Base-by-base conservation (phyloP, 257 asterid species). In the Capsicum pubescens region DNA sequence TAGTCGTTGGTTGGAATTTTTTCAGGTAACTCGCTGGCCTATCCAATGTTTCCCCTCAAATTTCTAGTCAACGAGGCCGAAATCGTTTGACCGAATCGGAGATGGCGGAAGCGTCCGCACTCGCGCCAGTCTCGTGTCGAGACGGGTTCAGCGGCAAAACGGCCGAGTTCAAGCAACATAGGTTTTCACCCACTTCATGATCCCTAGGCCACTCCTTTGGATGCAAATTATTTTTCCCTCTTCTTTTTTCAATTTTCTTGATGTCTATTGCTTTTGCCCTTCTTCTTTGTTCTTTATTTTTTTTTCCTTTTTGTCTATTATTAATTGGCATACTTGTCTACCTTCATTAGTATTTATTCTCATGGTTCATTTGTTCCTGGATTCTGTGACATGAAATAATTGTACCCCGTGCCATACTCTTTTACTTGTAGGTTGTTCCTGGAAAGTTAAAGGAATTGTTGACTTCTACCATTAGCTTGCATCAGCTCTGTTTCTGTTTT, bases 371-470 rank as follows among this genome's bases (percentile, higher is more conserved):
- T 76, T 52, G 7, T 54, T 76, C 81, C 64, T 76, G 59, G 48
- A 9, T 76, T 77, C 5, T 54, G 12, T 77, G 81, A 26, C 50
- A 14, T 77, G 81, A 13, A 76, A 14, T 12, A 54, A 77, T 71
- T 35, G 46, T 54, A 26, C 15, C 42, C 15, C 81, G 54, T 26
- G 81, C 64, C 81, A 77, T 26, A 55, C 44, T 77, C 81, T 54
- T 57, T 76, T 50, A 21, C 46, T 13, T 76, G 63, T 48, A 77
- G 50, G 8, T 4, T 9, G 26, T 21, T n/a, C 50, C 64, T 77
- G 14, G 81, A 77, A 76, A 8, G 81, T 54, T 50, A 50, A 52
- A 44, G 42, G 19, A 26, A 77, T 32, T 10, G 15, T 13, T 77
- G 81, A 15, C 42, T 76, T 54, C 63, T 52, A 26, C 63, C 32